A percentile compares a stretch with the other conserved stretches of the same genome.
Conservation (phyloP, 1,139 yeast genomes). For the Suhomyces choctaworum region DNA sequence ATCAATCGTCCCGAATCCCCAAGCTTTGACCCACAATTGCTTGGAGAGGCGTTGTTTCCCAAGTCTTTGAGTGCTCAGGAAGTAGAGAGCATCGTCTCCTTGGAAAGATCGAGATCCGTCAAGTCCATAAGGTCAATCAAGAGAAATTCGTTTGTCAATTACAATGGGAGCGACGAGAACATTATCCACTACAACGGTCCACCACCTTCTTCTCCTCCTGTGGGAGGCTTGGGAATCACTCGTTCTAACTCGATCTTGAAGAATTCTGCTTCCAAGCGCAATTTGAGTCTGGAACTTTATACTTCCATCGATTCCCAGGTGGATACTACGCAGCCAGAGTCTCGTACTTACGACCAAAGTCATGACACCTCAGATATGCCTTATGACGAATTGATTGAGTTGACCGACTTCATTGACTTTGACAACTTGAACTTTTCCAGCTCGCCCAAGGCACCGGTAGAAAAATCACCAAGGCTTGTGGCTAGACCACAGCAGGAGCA, state of each 20-base stretch:
- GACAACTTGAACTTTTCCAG: slow-evolving; percentile 41
- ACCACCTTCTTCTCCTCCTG: slow-evolving; percentile 15
- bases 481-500: slow-evolving; percentile 6
- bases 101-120: slow-evolving; percentile 69
- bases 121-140: slow-evolving; percentile 42
- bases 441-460: slow-evolving; percentile 14
- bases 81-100: slow-evolving; percentile 69
- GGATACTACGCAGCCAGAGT: not conserved
- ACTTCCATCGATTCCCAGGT: slow-evolving; percentile 14
- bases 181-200: slow-evolving; percentile 35
- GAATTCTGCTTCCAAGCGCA: slow-evolving; percentile 24
- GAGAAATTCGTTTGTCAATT: slow-evolving; percentile 45
- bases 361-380: slow-evolving; percentile 29
- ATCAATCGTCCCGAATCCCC: not conserved
- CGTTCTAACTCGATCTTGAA: slow-evolving; percentile 57
- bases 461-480: slow-evolving; percentile 2
- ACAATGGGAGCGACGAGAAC: slow-evolving; percentile 51
- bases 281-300: slow-evolving; percentile 16
- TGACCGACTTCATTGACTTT: slow-evolving; percentile 65
- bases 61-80: slow-evolving; percentile 65
- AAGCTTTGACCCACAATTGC: slow-evolving; percentile 4
- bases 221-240: slow-evolving; percentile 25
- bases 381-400: slow-evolving; percentile 44
- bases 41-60: slow-evolving; percentile 73
- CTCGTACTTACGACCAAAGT: not conserved